A percentile compares a stretch with the other conserved stretches of the same genome.
phyloP scores from a whole-genome alignment of 176 grass and related monocot genomes.

The Puya raimondii region DNA sequence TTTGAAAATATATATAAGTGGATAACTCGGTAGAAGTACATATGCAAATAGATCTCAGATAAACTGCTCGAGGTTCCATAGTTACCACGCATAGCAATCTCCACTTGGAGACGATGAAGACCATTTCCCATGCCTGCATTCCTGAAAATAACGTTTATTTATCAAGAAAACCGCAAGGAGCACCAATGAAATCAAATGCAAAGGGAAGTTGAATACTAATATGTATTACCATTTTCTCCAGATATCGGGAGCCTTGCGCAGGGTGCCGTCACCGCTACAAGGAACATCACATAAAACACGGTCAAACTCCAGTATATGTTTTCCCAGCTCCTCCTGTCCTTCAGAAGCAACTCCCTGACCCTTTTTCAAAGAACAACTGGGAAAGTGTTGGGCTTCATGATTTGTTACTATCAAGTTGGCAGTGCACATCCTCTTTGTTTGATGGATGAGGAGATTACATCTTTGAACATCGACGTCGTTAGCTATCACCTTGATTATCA shows the following conservation, averaged over 20 bases:
- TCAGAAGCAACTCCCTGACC: conserved; percentile 24
- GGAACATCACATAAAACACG: conserved; percentile 93
- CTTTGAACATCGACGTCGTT: conserved; percentile 98
- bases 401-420: conserved; percentile 95
- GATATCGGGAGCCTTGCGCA: conserved; percentile 94
- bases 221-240: conserved; percentile 89
- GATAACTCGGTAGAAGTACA: too few species aligned
- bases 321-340: conserved; percentile 24
- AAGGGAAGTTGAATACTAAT: not conserved
- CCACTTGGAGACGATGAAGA: conserved; percentile 88
- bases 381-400: conserved; percentile 96
- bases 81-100: conserved; percentile 94
- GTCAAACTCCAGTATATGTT: conserved; percentile 62
- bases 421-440: conserved; percentile 98
- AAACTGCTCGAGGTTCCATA: conserved; percentile 1
- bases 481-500: conserved; percentile 61
- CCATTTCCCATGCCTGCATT: conserved; percentile 93
- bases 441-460: conserved; percentile 98
- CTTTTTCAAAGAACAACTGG: conserved; percentile 49
- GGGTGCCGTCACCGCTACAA: conserved; percentile 97
- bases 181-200: not conserved
- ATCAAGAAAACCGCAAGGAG: conserved; percentile 17
- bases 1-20: too few species aligned
- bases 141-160: conserved; percentile 39
- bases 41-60: too few species aligned